Conservation (phyloP, 441 rosid species). For the Populus tomentosa region DNA sequence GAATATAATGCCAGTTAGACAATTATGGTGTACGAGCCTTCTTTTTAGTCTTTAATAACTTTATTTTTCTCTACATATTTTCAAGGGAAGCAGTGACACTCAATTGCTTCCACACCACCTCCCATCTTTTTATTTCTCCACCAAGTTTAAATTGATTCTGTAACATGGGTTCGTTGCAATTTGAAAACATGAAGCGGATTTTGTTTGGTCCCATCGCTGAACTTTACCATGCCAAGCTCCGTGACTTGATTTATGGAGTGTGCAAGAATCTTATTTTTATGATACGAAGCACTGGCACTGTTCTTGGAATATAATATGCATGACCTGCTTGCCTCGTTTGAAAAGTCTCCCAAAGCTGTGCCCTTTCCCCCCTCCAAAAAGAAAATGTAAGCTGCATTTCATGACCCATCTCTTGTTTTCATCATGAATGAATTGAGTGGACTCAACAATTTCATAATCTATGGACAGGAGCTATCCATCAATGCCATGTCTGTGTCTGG, state of each 20-base stretch:
- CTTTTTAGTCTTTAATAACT: neutral
- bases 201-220: constrained; percentile 11
- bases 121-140: neutral
- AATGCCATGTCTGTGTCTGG: neutral
- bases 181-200: constrained; percentile 21
- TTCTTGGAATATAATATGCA: too few relatives aligned
- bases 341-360: neutral
- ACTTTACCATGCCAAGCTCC: constrained; percentile 13
- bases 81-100: neutral
- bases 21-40: neutral
- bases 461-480: neutral
- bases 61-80: neutral
- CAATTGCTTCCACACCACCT: neutral
- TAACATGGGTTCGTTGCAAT: neutral
- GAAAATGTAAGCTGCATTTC: neutral
- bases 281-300: too few relatives aligned
- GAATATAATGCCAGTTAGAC: constrained; percentile 3
- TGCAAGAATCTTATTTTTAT: neutral
- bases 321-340: neutral
- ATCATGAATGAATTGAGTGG: neutral
- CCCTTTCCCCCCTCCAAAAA: too few relatives aligned
- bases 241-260: constrained; percentile 21
- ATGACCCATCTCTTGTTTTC: neutral
- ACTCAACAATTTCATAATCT: neutral
- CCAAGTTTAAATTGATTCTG: neutral